phyloP scores from a whole-genome alignment of 768 basidiomycete species.

The Lyophyllum semitale region DNA sequence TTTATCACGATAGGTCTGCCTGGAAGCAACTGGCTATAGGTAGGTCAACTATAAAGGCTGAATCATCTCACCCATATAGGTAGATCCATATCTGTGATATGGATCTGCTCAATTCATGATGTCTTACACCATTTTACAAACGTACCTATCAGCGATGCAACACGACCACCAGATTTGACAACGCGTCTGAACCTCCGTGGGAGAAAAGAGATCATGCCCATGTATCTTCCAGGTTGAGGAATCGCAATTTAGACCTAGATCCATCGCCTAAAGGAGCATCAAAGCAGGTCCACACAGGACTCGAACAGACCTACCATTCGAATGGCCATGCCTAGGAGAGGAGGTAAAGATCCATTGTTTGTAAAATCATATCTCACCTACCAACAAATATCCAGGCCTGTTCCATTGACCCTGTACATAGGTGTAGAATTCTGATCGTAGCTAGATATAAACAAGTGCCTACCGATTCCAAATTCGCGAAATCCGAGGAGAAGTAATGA shows the following conservation, averaged over 20 bases:
- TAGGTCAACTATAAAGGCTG: not conserved
- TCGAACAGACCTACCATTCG: slow-evolving; percentile 55
- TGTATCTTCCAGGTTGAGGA: slow-evolving; percentile 73
- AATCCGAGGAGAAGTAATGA: slow-evolving; percentile 77
- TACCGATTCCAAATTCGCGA: slow-evolving; percentile 81
- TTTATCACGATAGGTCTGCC: slow-evolving; percentile 71
- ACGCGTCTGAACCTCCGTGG: slow-evolving; percentile 68
- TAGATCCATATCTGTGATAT: slow-evolving; percentile 60
- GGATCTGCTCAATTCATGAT: not conserved
- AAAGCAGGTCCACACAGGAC: not conserved
- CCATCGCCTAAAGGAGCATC: slow-evolving; percentile 56
- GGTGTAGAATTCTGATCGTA: slow-evolving; percentile 1
- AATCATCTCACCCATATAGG: slow-evolving; percentile 63
- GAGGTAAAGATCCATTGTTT: not conserved
- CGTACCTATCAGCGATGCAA: slow-evolving; percentile 68
- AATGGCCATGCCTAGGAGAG: slow-evolving; percentile 61
- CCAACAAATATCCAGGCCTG: slow-evolving; percentile 86
- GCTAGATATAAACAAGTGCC: not conserved
- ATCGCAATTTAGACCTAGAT: slow-evolving; percentile 80
- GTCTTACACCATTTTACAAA: not conserved
- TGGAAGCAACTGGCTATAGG: slow-evolving; percentile 21
- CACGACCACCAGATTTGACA: slow-evolving; percentile 84
- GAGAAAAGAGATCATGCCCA: slow-evolving; percentile 60
- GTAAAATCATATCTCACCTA: slow-evolving; percentile 25
- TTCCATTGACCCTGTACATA: slow-evolving; percentile 60